These are phyloP conservation scores for Xylaria sp. DNA, from an alignment of 2,329 filamentous ascomycete species.

Conservation along the genomic window DNA sequence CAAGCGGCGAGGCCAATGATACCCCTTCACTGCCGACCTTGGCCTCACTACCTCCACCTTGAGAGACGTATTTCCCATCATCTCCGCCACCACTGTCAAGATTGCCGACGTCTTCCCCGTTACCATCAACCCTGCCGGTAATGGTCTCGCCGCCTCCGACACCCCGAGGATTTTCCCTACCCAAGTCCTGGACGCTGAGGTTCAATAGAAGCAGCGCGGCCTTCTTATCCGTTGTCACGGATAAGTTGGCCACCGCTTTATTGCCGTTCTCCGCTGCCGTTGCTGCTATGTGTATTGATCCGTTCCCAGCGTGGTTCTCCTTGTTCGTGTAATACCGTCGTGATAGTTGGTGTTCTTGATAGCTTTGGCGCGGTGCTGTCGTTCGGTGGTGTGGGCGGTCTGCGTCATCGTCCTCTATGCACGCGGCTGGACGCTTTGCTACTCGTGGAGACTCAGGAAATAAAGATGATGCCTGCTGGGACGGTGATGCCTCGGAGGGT, in stretches of 20 bases:
- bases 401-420: constrained; percentile 38
- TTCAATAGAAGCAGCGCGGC: constrained; percentile 62
- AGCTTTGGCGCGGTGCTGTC: constrained; percentile 10
- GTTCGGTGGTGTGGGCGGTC: not conserved
- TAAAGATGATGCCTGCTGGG: not conserved
- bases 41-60: not conserved
- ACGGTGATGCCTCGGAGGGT: constrained; percentile 16
- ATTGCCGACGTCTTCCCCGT: not conserved
- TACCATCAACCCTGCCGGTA: not conserved
- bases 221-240: constrained; percentile 55
- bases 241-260: not conserved
- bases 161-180: constrained; percentile 1
- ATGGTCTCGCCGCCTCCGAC: not conserved
- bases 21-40: not conserved
- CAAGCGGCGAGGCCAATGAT: constrained; percentile 39
- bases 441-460: constrained; percentile 19
- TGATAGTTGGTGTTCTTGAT: not conserved
- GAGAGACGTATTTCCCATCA: not conserved
- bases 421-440: constrained; percentile 48
- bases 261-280: constrained; percentile 25
- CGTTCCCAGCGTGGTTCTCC: constrained; percentile 1
- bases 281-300: constrained; percentile 21
- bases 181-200: constrained; percentile 55
- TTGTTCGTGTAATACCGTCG: not conserved
- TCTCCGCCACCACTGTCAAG: not conserved